phyloP scores from a whole-genome alignment of 805 yeast species.

The Brettanomyces anomalus region DNA sequence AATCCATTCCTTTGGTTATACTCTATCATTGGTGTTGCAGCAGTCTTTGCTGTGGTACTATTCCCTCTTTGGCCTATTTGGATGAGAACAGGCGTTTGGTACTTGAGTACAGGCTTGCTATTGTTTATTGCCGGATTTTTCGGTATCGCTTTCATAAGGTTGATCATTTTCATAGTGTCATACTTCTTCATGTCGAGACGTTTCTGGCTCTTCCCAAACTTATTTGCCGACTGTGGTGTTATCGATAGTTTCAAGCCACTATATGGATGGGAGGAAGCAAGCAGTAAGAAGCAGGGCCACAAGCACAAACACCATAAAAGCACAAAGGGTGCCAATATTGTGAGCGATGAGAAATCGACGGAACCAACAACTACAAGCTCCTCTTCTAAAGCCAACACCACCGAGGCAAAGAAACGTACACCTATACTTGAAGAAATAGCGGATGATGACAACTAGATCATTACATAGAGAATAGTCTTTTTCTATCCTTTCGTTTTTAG shows the following conservation, averaged over 20 bases:
- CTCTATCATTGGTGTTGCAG: constrained; percentile 58
- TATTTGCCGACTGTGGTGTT: constrained; percentile 92
- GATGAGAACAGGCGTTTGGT: constrained; percentile 89
- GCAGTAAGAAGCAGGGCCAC: constrained; percentile 14
- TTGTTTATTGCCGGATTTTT: constrained; percentile 71
- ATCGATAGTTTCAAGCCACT: constrained; percentile 84
- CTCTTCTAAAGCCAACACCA: not conserved
- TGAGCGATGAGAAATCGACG: constrained; percentile 7
- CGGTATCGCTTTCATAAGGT: constrained; percentile 67
- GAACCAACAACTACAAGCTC: constrained; percentile 6
- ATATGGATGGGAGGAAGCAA: constrained; percentile 63
- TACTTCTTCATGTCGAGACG: constrained; percentile 55
- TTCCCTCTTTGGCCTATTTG: constrained; percentile 94
- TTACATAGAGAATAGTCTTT: not conserved
- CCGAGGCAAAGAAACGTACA: not conserved
- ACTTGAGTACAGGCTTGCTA: constrained; percentile 66
- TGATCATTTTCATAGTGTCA: constrained; percentile 57
- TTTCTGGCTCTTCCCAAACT: constrained; percentile 94
- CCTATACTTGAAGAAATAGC: constrained; percentile 1
- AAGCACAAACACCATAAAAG: constrained; percentile 3
- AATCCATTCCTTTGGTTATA: constrained; percentile 55
- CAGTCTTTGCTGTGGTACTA: constrained; percentile 52
- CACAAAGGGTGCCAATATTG: not conserved
- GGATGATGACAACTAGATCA: not conserved
- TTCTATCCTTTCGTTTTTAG: too few relatives aligned